phyloP scores from a whole-genome alignment of 805 yeast genomes.

The Zygosaccharomyces pseudorouxii region DNA sequence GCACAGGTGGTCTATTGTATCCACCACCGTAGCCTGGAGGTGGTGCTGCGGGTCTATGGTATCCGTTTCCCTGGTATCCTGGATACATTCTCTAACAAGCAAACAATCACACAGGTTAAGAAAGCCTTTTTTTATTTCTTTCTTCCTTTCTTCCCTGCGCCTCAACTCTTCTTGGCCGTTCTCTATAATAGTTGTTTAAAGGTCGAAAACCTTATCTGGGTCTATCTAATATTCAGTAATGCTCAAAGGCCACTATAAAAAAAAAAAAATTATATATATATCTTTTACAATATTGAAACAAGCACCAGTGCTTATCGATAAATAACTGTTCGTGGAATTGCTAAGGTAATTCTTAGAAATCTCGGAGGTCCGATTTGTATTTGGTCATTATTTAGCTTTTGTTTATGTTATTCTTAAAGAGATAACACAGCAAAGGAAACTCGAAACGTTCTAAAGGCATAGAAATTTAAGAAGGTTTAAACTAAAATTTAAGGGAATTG shows the following conservation, averaged over 20 bases:
- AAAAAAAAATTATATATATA: neutral
- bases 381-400: slow-evolving; percentile 1
- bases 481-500: neutral
- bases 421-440: slow-evolving; percentile 5
- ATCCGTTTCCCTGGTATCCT: slow-evolving; percentile 11
- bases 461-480: slow-evolving; percentile 1
- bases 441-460: slow-evolving; percentile 1
- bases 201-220: neutral
- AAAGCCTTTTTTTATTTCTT: neutral
- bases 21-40: slow-evolving; percentile 11
- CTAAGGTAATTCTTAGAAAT: neutral
- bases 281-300: neutral
- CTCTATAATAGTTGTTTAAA: neutral
- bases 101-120: neutral
- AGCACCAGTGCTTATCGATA: neutral
- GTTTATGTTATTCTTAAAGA: slow-evolving; percentile 7
- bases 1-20: slow-evolving; percentile 19
- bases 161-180: neutral
- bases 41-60: slow-evolving; percentile 19
- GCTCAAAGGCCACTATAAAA: neutral
- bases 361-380: slow-evolving; percentile 2
- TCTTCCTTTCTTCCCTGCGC: neutral
- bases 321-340: neutral
- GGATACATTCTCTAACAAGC: slow-evolving; percentile 1
- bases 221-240: neutral